These are phyloP conservation scores for Ambrosiella beaveri DNA, from an alignment of 2,329 filamentous ascomycete genomes.

Conservation along the genomic window DNA sequence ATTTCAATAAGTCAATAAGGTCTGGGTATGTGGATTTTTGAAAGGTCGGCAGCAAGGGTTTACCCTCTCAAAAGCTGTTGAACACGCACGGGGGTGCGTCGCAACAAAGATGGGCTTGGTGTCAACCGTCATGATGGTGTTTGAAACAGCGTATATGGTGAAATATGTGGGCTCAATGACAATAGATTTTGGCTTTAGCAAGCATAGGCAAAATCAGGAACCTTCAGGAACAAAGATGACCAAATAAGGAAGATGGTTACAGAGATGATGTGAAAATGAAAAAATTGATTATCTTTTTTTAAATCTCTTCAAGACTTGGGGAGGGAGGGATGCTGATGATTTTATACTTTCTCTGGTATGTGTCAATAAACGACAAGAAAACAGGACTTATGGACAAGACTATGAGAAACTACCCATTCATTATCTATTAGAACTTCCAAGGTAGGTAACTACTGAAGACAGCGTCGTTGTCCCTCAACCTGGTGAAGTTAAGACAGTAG, in stretches of 20 bases:
- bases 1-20: conserved; percentile 1
- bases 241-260: not conserved
- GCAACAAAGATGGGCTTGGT: conserved; percentile 64
- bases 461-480: not conserved
- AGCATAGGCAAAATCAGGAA: not conserved
- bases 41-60: not conserved
- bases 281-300: not conserved
- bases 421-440: not conserved
- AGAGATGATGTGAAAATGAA: not conserved
- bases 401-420: not conserved
- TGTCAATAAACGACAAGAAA: not conserved
- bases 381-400: not conserved
- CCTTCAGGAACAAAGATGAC: not conserved
- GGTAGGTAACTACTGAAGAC: not conserved
- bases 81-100: conserved; percentile 88
- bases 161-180: not conserved
- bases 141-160: not conserved
- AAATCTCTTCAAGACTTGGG: not conserved
- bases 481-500: not conserved
- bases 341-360: not conserved
- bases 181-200: not conserved
- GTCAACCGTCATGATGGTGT: conserved; percentile 36
- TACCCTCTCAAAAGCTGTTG: conserved; percentile 78
- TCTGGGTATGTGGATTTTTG: not conserved
- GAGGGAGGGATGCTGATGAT: not conserved